Conservation (phyloP, 495 filamentous ascomycete genomes). For the Baudoinia panamericana region DNA sequence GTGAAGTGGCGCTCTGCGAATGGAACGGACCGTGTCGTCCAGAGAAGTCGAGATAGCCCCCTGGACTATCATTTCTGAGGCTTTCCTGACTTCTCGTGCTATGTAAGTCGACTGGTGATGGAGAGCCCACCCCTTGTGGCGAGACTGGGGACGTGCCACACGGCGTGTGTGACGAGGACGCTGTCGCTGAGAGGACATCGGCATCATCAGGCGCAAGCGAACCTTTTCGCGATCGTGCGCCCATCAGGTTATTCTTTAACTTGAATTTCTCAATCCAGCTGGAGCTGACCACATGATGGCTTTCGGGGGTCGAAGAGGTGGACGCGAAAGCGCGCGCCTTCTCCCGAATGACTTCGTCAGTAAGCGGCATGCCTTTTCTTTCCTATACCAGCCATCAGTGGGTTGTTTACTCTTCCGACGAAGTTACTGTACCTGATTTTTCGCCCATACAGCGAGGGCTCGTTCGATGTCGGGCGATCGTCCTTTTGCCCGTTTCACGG, state of each 20-base stretch:
- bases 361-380: constrained; percentile 59
- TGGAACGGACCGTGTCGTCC: constrained; percentile 46
- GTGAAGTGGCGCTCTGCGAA: constrained; percentile 44
- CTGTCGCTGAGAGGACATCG: constrained; percentile 25
- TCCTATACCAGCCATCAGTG: constrained; percentile 34
- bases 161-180: constrained; percentile 47
- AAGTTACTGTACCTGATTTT: constrained; percentile 36
- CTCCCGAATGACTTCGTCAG: constrained; percentile 73
- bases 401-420: background rate
- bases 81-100: constrained; percentile 57
- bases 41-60: constrained; percentile 38
- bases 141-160: constrained; percentile 61
- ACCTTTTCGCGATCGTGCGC: constrained; percentile 53
- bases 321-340: constrained; percentile 73
- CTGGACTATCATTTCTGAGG: constrained; percentile 39
- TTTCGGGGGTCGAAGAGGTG: constrained; percentile 61
- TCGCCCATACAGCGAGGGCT: constrained; percentile 79
- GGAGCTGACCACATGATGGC: constrained; percentile 58
- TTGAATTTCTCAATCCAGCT: constrained; percentile 96
- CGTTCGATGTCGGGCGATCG: constrained; percentile 92
- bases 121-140: constrained; percentile 46
- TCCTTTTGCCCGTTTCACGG: constrained; percentile 78
- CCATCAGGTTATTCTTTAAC: constrained; percentile 68
- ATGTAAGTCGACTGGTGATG: constrained; percentile 54
- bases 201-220: constrained; percentile 37